Conservation (phyloP, 768 basidiomycete genomes). For the Lentinula edodes region DNA sequence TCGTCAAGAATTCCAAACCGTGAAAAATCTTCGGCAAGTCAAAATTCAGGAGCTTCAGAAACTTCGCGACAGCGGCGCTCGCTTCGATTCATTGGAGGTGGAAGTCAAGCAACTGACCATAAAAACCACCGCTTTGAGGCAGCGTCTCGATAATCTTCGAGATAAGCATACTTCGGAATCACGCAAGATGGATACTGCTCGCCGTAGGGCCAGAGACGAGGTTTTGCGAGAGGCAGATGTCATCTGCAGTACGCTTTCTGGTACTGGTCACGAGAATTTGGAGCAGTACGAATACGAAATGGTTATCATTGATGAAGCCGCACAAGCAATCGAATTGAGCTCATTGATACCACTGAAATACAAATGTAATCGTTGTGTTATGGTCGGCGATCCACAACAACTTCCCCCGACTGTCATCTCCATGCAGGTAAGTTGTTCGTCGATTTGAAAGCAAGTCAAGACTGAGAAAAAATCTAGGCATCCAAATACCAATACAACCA, state of each 20-base stretch:
- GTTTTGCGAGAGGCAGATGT: conserved; percentile 89
- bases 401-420: conserved; percentile 83
- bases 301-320: conserved; percentile 96
- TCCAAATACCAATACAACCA: conserved; percentile 76
- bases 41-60: conserved; percentile 56
- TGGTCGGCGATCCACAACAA: conserved; percentile 96
- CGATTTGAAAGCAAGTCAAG: neutral
- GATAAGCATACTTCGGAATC: conserved; percentile 80
- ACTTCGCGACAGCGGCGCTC: conserved; percentile 52
- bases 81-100: conserved; percentile 52
- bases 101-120: conserved; percentile 63
- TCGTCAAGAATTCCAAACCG: conserved; percentile 61
- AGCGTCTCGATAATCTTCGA: conserved; percentile 68
- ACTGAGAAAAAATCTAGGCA: conserved; percentile 38
- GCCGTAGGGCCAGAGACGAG: conserved; percentile 66
- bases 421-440: conserved; percentile 27
- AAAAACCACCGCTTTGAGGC: conserved; percentile 57
- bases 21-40: conserved; percentile 53
- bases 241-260: conserved; percentile 90
- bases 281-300: conserved; percentile 87
- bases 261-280: conserved; percentile 85
- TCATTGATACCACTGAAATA: conserved; percentile 95
- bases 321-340: conserved; percentile 92
- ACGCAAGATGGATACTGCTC: conserved; percentile 77
- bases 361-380: conserved; percentile 72